Conservation (phyloP, 116 monocot genomes). For the Thalassia testudinum region DNA sequence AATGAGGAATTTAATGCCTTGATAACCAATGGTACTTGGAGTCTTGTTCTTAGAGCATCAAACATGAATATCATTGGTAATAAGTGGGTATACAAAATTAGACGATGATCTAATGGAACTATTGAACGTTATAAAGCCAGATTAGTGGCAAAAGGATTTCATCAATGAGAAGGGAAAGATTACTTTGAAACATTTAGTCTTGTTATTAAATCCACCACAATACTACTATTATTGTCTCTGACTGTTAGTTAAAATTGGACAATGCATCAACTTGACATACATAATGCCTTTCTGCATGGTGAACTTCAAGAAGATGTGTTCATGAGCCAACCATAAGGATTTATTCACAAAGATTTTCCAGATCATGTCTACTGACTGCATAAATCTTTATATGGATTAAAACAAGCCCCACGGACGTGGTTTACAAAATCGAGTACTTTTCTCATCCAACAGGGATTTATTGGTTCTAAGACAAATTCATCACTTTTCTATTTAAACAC, state of each 20-base stretch:
- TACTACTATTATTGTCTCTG: not conserved
- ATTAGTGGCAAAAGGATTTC: not conserved
- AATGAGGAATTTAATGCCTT: constrained; percentile 1
- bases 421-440: not conserved
- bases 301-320: too few relatives aligned
- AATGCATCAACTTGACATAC: not conserved
- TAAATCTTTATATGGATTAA: constrained; percentile 1
- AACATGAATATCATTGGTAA: constrained; percentile 3
- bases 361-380: not conserved
- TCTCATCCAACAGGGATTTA: not conserved
- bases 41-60: not conserved
- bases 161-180: not conserved
- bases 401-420: not conserved
- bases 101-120: constrained; percentile 5
- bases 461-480: not conserved
- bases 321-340: too few relatives aligned
- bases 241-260: not conserved
- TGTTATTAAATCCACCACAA: not conserved
- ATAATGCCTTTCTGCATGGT: not conserved
- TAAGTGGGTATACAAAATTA: constrained; percentile 7
- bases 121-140: constrained; percentile 2
- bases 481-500: not conserved
- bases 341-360: too few relatives aligned
- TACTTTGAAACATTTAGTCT: not conserved
- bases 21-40: constrained; percentile 1